Evolutionary conservation across 306 rosid genomes (phyloP), one percentile per base, ranked within the genome.

Genomic region (Luffa acutangula): DNA sequence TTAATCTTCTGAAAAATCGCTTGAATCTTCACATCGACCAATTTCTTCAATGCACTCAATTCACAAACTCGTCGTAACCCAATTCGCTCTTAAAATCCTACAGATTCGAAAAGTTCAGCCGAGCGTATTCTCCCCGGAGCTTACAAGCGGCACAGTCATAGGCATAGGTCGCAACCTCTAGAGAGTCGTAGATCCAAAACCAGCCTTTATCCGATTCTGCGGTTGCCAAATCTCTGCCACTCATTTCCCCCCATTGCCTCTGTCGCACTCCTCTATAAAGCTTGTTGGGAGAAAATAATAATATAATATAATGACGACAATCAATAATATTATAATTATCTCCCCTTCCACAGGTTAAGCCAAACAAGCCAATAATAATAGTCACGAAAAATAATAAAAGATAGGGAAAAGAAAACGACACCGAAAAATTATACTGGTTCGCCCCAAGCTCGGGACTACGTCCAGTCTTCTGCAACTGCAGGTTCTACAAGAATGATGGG

Each of bases 171-270:
- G 99, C 99, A 18, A 97, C 91, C 86, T 96, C 99, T 0, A 97
- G 96, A 0, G 96, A 87, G 45, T 93, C 98, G 14, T 93, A 96
- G 2, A 98, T 96, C 0, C 99, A 98, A 43, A 96, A 84, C 99
- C 99, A 96, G 37, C 94, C 79, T 98, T 87, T 97, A 93, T 89
- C 84, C 99, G 85, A 83, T 96, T 96, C 86, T 96, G 99, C 8
- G 99, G 99, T 13, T 93, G 93, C 69, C 99, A 85, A 39, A 96
- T 96, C 77, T 96, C 99, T 0, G 99, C 99, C 0, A 96, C 99
- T 98, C 99, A 96, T 86, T 96, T 96, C n/a, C 21, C 98, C 99
- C 99, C 99, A 96, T 62, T 96, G 96, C 76, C 99, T 93, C 93
- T 96, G 97, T 15, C 99, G 89, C 86, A 96, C 99, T 72, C 99